Base-by-base conservation (phyloP, 176 grass and related monocot species). In the Carex myosuroides region DNA sequence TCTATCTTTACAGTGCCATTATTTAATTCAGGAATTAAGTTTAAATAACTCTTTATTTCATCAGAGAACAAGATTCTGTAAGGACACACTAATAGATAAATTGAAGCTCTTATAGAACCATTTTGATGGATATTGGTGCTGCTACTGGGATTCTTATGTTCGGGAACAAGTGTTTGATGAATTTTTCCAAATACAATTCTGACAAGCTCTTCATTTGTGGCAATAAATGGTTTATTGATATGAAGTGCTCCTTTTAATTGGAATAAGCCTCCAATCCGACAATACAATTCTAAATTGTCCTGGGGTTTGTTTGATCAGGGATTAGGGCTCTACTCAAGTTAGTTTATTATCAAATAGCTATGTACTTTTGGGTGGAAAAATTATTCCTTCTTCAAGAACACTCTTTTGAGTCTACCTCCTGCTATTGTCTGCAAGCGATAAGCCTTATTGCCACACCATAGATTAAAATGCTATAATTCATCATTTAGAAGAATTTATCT, bases 171-270 rank as follows among this genome's bases (percentile, higher is more conserved):
- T 0, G 42, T 77, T 77, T 77, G n/a, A 46, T 55, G 13, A 9
- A 24, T 77, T 12, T 53, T 17, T 68, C 13, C 32, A 8, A 68
- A 32, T 39, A 68, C 24, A 66, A 13, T 68, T 68, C 16, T 68
- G 30, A 68, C 14, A 69, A 69, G 32, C 66, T 41, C 4, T 70
- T 70, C 35, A 70, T 39, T 39, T 70, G 66, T 70, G 35, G 66
- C 16, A 69, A 70, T 70, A 41, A 70, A 70, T 17, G 30, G 16
- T 70, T 70, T 70, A 70, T 70, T 70, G 33, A 57, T 78, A 78
- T 35, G 52, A 78, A 78, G 21, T 78, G 22, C 6, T n/a, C 50
- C 12, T 78, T 78, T 16, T 54, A 20, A 33, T 77, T 56, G 1
- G 21, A 22, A 18, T 33, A 77, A 77, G 22, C 50, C 22, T 55